A percentile compares a stretch with the other conserved stretches of the same genome.
phyloP scores from a whole-genome alignment of 108 stramenopile species.

The Nannochloropsis gaditana region DNA sequence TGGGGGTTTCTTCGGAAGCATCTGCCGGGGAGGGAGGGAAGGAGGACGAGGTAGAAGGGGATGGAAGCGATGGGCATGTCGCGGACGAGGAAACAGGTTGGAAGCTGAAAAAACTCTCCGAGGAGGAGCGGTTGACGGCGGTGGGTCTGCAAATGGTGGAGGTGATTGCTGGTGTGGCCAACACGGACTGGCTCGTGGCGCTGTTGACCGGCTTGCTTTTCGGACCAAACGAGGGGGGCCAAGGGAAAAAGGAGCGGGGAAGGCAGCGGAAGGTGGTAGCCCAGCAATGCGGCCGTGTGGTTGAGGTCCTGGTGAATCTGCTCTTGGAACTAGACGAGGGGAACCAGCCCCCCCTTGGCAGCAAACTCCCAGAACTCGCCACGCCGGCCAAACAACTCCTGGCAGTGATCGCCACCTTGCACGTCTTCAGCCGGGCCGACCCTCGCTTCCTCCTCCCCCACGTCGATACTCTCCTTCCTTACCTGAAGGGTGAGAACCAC shows the following conservation, averaged over 20 bases:
- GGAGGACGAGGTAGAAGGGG: background rate
- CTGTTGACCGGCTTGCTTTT: slow-evolving; percentile 70
- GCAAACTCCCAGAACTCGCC: slow-evolving; percentile 39
- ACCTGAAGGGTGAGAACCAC: slow-evolving; percentile 82
- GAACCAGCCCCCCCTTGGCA: slow-evolving; percentile 36
- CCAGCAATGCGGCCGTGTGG: slow-evolving; percentile 62
- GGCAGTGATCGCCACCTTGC: slow-evolving; percentile 67
- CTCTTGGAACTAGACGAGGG: slow-evolving; percentile 72
- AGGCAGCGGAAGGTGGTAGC: slow-evolving; percentile 56
- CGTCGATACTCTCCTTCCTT: slow-evolving; percentile 74
- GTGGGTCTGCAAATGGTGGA: slow-evolving; percentile 76
- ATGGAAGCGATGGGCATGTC: slow-evolving; percentile 18
- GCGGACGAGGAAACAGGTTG: slow-evolving; percentile 20
- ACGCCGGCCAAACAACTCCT: slow-evolving; percentile 60
- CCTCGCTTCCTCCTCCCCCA: slow-evolving; percentile 67
- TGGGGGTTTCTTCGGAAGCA: background rate
- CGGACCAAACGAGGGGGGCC: slow-evolving; percentile 67
- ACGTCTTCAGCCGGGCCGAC: slow-evolving; percentile 67
- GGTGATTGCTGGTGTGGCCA: slow-evolving; percentile 59
- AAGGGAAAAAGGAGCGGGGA: slow-evolving; percentile 66
- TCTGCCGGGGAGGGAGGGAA: background rate
- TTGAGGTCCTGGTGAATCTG: slow-evolving; percentile 66
- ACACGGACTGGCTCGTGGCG: slow-evolving; percentile 61
- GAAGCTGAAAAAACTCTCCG: background rate
- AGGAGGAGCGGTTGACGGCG: background rate